Evolutionary conservation across 1,139 yeast species (phyloP), one percentile per base, ranked within the genome.

Genomic region (Geotrichum citri-aurantii): DNA sequence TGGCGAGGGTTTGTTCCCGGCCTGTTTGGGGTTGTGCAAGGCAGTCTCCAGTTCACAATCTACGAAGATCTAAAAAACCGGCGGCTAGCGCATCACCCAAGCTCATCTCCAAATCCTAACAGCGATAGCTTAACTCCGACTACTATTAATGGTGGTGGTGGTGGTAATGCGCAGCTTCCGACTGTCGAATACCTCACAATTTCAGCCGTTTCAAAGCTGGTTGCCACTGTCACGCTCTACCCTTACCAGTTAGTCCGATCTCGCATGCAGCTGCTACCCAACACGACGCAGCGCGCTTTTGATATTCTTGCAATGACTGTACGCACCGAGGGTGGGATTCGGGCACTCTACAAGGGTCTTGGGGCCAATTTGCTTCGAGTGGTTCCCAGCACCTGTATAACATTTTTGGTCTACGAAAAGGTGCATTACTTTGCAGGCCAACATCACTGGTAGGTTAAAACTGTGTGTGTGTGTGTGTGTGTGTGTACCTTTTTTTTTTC

Each of bases 1-100:
- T 91, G 95, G 86, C 82, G 84, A 62, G 99, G 99, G 0, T 76
- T 91, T 5, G 66, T 84, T 1, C 98, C 99, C 0, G 83, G 96
- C 6, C 68, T 92, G 59, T 77, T 92, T 58, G 92, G 89, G 63
- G 96, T 93, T 1, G 80, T 87, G 23, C 98, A 93, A 69, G 95
- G 95, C 7, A 90, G 96, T 10, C 73, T 93, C 17, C 97, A 95
- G 67, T 86, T 93, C 68, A 82, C 96, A 19, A 74, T 90, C 27
- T 93, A 93, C 69, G 97, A 92, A 66, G 81, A 59, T 27, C 21
- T 59, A 5, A 59, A 59, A 27, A 21, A 50, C 14, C 56, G 58
- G 6, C 60, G 88, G 26, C 67, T 88, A 57, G 90, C 88, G 71
- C 68, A 68, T 31, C 65, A 66, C 19, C 42, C 42, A n/a, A 6